Evolutionary conservation across 306 rosid genomes (phyloP).

Genomic region (Rosa multiflora): DNA sequence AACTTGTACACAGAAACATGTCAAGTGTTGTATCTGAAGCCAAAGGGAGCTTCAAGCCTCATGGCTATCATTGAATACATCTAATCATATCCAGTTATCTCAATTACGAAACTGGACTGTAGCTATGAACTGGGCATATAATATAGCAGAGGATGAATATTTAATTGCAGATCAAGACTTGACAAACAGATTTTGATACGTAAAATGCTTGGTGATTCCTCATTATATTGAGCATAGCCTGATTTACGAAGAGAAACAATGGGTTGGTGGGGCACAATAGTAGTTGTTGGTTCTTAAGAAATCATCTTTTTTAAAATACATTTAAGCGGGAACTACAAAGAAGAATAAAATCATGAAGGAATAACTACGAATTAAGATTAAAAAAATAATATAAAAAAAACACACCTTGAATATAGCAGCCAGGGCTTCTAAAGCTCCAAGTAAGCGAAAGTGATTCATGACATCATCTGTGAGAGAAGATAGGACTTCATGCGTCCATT

Average conservation of each 20-base stretch:
- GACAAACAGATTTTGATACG: not conserved
- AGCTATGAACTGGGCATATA: not conserved
- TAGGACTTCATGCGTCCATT: constrained; percentile 81
- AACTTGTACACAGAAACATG: not conserved
- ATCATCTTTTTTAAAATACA: not conserved
- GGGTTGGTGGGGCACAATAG: not conserved
- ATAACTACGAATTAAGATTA: not conserved
- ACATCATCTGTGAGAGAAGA: constrained; percentile 57
- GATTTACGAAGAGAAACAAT: not conserved
- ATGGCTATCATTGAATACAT: not conserved
- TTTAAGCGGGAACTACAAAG: constrained; percentile 16
- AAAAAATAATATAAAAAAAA: not conserved
- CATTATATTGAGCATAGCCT: not conserved
- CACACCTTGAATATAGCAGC: constrained; percentile 91
- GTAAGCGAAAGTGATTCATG: constrained; percentile 73
- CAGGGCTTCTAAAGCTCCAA: constrained; percentile 73
- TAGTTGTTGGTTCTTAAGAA: not conserved
- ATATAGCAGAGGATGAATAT: not conserved
- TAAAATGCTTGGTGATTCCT: not conserved
- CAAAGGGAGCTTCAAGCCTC: not conserved
- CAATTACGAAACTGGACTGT: not conserved
- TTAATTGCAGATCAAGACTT: not conserved
- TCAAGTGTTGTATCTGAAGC: not conserved
- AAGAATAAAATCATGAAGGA: constrained; percentile 4
- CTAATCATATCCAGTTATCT: not conserved